These are phyloP conservation scores for Clavulina sp. DNA, from an alignment of 768 basidiomycete species.

Conservation along the genomic window DNA sequence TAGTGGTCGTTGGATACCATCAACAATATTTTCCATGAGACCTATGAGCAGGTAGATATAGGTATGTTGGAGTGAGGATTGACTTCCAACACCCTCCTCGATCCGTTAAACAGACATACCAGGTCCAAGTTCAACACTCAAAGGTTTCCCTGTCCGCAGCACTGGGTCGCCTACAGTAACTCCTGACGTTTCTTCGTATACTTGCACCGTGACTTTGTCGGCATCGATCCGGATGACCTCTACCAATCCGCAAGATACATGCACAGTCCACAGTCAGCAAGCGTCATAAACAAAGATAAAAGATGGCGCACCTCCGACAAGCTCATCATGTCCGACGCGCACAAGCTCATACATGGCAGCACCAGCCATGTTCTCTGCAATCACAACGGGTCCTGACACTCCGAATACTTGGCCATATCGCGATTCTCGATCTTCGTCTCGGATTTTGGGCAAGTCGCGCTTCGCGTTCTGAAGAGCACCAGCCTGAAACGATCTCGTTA, in stretches of 20 bases:
- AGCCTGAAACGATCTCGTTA: no score
- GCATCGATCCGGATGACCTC: constrained; percentile 99
- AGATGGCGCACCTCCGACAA: constrained; percentile 66
- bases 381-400: constrained; percentile 96
- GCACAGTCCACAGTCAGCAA: neutral
- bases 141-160: constrained; percentile 88
- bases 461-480: constrained; percentile 86
- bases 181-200: constrained; percentile 98
- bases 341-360: constrained; percentile 97
- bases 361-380: constrained; percentile 91
- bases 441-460: constrained; percentile 70
- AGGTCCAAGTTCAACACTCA: constrained; percentile 94
- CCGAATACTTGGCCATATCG: constrained; percentile 79
- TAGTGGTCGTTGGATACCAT: constrained; percentile 87
- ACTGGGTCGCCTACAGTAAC: constrained; percentile 99
- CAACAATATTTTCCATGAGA: constrained; percentile 98
- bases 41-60: constrained; percentile 43
- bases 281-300: neutral
- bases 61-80: no score
- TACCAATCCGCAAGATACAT: constrained; percentile 20
- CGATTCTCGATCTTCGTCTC: constrained; percentile 79
- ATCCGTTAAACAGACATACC: constrained; percentile 31
- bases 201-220: constrained; percentile 97
- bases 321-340: constrained; percentile 94
- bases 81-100: neutral